Evolutionary conservation across 192 early-diverging fungal species (phyloP), one percentile per base, ranked within the genome.

Genomic region (Entomortierella beljakovae): DNA sequence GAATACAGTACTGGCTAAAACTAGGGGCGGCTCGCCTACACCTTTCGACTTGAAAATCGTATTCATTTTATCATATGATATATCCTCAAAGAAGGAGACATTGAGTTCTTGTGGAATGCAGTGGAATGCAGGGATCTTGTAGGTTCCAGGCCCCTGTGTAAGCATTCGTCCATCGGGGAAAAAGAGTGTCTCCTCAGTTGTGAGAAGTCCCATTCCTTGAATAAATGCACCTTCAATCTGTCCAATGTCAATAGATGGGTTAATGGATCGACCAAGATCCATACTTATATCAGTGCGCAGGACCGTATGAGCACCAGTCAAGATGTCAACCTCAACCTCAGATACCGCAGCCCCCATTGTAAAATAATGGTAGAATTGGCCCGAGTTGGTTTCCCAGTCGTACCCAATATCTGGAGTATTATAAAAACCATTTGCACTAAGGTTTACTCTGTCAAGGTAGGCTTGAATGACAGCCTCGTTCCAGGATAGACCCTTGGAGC

Each of bases 151-250:
- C 1, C 94, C 95, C 48, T 90, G 85, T 0, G 94, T 95, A 59
- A 93, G 85, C 32, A 94, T 50, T 20, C 85, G 82, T 20, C 95
- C 94, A 48, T 82, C 88, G 2, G 93, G 92, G 57, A 81, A 90
- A 70, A 90, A 85, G 32, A 96, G 80, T 48, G 90, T 90, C 76
- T 96, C 94, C 64, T 96, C 95, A 10, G 91, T 85, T 1, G 95
- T 95, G 10, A 83, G 86, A 94, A 92, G 94, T 11, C 95, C 95
- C 80, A 90, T 85, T 35, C 94, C 94, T 70, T 95, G 94, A 6
- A 89, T 80, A 80, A 94, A 96, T 7, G 93, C 94, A 20, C 94
- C 94, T 65, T 96, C 94, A 70, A 96, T 96, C 76, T 96, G 93
- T 6, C 95, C 95, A 57, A 95, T 86, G 75, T 96, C 95, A 48